Evolutionary conservation across 1,139 yeast genomes (phyloP).

Genomic region (Geotrichum armillariae): DNA sequence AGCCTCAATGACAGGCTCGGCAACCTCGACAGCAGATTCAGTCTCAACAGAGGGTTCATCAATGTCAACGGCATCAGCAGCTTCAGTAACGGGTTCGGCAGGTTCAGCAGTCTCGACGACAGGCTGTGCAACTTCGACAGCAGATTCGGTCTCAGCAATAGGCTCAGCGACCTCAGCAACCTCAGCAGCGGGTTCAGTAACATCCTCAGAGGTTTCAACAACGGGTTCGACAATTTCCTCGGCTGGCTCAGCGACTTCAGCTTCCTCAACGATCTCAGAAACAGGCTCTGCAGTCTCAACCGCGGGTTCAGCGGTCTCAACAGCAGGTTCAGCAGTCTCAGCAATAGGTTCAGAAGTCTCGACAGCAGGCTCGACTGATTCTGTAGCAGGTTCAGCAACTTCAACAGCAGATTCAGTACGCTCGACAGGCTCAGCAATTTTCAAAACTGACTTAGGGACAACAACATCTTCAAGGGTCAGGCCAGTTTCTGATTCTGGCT

Average conservation of each 20-base stretch:
- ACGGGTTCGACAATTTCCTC: not conserved
- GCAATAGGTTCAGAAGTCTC: constrained; percentile 2
- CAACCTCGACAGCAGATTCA: too few relatives aligned
- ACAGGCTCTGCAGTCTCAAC: not conserved
- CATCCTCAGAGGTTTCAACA: not conserved
- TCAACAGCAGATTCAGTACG: not conserved
- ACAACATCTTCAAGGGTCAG: not conserved
- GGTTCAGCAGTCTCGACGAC: not conserved
- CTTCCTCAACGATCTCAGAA: not conserved
- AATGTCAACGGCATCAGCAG: not conserved
- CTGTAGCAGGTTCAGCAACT: not conserved
- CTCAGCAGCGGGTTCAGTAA: constrained; percentile 2
- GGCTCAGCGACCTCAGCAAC: not conserved
- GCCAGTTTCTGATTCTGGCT: not conserved
- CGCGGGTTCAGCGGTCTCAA: not conserved
- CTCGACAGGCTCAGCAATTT: not conserved
- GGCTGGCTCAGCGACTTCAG: not conserved
- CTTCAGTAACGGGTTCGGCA: not conserved
- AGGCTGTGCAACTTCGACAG: not conserved
- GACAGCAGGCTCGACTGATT: not conserved
- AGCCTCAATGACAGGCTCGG: not conserved
- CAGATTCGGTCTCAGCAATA: not conserved
- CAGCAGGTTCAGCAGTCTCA: constrained; percentile 4
- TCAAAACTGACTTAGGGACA: not conserved
- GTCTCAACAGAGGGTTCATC: not conserved